Base-by-base conservation (phyloP, 345 rosid genomes). In the Chamaenerion angustifolium region DNA sequence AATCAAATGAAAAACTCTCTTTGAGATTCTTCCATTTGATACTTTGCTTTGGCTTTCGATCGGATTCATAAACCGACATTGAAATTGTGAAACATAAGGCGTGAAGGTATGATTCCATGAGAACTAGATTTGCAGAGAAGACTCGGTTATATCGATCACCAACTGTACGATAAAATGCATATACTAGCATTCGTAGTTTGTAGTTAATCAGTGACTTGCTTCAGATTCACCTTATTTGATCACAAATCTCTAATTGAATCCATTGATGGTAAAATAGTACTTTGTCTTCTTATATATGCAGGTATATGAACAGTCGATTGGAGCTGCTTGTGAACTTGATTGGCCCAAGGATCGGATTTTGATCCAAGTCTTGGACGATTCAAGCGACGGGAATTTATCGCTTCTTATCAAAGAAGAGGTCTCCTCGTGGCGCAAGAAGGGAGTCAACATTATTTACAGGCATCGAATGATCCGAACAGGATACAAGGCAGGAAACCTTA, bases 331-430 rank as follows among this genome's bases (percentile, higher is more conserved):
- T 61, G 82, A 84, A 58, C 79, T 88, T 11, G 95, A 88, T 62
- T 84, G 97, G 97, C 95, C 95, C 11, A 82, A 73, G 42, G 87
- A 84, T 53, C 61, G 81, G 60, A 64, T 88, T 59, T 64, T 88
- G 48, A 80, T 88, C 61, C 97, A 88, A 72, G 95, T 88, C 23
- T 70, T 88, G 4, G 97, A 88, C 18, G 97, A 88, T 65, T 88
- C 97, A 8, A 70, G 69, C 42, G 92, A 88, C 64, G 66, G 54
- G 11, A 78, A 70, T 67, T 50, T 84, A 56, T 92, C 82, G 66
- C 66, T 51, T 27, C 54, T 88, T 49, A 88, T 88, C 31, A 74
- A 82, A 54, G 87, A 88, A 16, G 97, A 88, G 72, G 95, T 82
- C 48, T 57, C 77, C 0, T 55, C 40, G 0, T 88, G 97, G 95